Evolutionary conservation across 2,329 filamentous ascomycete species (phyloP).

Genomic region (Ophiobolus disseminans): DNA sequence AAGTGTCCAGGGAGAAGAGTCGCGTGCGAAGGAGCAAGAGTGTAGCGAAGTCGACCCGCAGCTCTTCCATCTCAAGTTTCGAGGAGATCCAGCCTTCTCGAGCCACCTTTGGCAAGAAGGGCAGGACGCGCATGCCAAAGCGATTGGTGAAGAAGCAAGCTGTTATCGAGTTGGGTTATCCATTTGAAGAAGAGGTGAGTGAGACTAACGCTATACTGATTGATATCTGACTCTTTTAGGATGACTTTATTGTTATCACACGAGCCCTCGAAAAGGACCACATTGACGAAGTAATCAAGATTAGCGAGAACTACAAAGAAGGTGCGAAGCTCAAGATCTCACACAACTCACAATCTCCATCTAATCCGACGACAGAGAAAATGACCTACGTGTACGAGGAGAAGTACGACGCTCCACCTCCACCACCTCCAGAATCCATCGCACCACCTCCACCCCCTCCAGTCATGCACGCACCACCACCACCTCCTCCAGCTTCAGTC

Average conservation of each 20-base stretch:
- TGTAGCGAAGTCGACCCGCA: conserved; percentile 39
- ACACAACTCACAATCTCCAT: neutral
- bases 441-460: conserved; percentile 17
- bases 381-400: conserved; percentile 48
- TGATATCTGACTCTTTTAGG: conserved; percentile 59
- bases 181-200: conserved; percentile 82
- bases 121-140: conserved; percentile 87
- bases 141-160: conserved; percentile 81
- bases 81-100: conserved; percentile 47
- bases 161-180: conserved; percentile 83
- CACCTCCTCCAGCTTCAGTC: conserved; percentile 25
- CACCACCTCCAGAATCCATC: conserved; percentile 17
- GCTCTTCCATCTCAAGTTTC: conserved; percentile 52
- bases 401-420: conserved; percentile 18
- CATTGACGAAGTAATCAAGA: conserved; percentile 85
- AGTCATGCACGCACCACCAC: conserved; percentile 26
- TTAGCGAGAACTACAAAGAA: conserved; percentile 76
- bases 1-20: conserved; percentile 56
- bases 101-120: conserved; percentile 63
- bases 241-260: conserved; percentile 79
- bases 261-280: conserved; percentile 87
- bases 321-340: conserved; percentile 38
- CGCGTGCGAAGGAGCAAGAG: conserved; percentile 38
- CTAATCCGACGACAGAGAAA: conserved; percentile 35
- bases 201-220: neutral